phyloP scores from a whole-genome alignment of 2,329 filamentous ascomycete genomes.

The Dactylellina drechsleri region DNA sequence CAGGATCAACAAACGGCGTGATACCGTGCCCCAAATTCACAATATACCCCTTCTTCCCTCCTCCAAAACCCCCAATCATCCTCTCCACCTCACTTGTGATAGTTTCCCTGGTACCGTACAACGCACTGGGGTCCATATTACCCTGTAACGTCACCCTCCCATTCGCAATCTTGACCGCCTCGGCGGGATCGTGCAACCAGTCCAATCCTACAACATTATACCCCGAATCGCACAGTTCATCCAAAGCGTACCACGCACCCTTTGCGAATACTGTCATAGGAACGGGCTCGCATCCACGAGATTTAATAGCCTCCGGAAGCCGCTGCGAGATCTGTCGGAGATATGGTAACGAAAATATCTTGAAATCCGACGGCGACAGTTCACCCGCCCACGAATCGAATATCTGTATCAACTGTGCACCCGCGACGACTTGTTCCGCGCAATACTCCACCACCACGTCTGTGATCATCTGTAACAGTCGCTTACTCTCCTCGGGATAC shows the following conservation, averaged over 20 bases:
- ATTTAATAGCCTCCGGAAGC: constrained; percentile 77
- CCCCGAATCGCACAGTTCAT: constrained; percentile 84
- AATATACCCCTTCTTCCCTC: constrained; percentile 92
- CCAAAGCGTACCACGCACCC: constrained; percentile 93
- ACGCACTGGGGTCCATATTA: constrained; percentile 91
- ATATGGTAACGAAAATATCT: constrained; percentile 85
- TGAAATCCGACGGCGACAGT: constrained; percentile 83
- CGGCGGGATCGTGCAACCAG: constrained; percentile 89
- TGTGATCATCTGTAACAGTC: constrained; percentile 86
- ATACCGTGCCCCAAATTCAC: constrained; percentile 97
- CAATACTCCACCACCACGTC: constrained; percentile 95
- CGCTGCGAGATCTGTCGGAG: constrained; percentile 83
- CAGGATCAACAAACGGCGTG: constrained; percentile 92
- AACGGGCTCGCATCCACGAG: constrained; percentile 79
- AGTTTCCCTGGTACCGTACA: constrained; percentile 83
- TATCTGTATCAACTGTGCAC: constrained; percentile 93
- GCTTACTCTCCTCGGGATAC: constrained; percentile 81
- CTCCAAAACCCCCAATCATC: constrained; percentile 86
- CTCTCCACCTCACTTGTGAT: constrained; percentile 84
- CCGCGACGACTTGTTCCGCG: constrained; percentile 88
- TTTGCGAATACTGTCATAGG: constrained; percentile 99
- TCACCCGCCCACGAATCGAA: constrained; percentile 99
- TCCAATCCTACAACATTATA: constrained; percentile 95
- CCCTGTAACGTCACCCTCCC: constrained; percentile 86
- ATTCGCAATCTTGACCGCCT: constrained; percentile 82